These are phyloP conservation scores for Citrus hindsii DNA, from an alignment of 345 rosid genomes.

Conservation along the genomic window DNA sequence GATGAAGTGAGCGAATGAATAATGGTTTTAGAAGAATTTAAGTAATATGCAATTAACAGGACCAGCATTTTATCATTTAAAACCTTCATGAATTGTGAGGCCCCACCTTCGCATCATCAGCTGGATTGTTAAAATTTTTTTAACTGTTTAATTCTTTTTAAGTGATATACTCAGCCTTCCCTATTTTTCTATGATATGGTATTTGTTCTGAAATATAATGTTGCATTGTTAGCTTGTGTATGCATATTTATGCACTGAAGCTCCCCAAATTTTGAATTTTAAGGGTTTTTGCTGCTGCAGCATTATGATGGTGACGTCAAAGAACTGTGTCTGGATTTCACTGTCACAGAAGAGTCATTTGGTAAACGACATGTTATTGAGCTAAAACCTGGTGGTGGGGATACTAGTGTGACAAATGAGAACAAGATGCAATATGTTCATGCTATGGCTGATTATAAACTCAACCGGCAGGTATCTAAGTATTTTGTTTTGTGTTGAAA, in stretches of 20 bases:
- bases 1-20: not conserved
- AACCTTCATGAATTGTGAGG: not conserved
- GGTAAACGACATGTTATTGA: conserved; percentile 66
- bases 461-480: conserved; percentile 79
- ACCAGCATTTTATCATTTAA: not conserved
- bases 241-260: not conserved
- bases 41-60: not conserved
- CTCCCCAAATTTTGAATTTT: not conserved
- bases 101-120: not conserved
- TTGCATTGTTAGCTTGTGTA: not conserved
- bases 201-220: not conserved
- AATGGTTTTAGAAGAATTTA: not conserved
- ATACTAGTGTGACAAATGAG: conserved; percentile 70
- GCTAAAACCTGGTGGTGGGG: conserved; percentile 90
- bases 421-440: conserved; percentile 98
- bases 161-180: not conserved
- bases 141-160: not conserved
- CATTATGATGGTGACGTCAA: conserved; percentile 83
- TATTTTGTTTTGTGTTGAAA: conserved; percentile 10
- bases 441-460: conserved; percentile 97
- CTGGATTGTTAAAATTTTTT: conserved; percentile 1
- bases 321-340: conserved; percentile 89
- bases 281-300: conserved; percentile 34
- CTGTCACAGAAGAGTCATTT: conserved; percentile 83
- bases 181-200: not conserved